Conservation (phyloP, 108 stramenopile genomes). For the Poteriospumella lacustris region DNA sequence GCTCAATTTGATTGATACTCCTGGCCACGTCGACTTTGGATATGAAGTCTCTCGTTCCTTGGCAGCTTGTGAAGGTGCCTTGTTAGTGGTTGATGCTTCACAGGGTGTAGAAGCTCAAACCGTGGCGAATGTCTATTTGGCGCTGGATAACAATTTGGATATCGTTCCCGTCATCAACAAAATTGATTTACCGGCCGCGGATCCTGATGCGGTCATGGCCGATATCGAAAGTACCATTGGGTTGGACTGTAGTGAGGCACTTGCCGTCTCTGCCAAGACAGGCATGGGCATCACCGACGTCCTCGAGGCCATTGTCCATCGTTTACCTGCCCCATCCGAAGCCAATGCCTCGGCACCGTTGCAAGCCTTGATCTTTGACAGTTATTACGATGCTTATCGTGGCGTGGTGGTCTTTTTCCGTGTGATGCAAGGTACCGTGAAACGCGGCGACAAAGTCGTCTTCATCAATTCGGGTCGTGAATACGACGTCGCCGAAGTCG, state of each 20-base stretch:
- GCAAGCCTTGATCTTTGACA: slow-evolving; percentile 86
- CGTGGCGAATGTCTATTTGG: slow-evolving; percentile 92
- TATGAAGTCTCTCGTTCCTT: slow-evolving; percentile 93
- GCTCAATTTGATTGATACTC: slow-evolving; percentile 73
- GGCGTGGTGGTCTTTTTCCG: slow-evolving; percentile 81
- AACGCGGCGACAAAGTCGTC: slow-evolving; percentile 37
- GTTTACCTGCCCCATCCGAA: background rate
- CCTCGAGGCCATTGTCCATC: slow-evolving; percentile 76
- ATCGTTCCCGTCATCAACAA: slow-evolving; percentile 97
- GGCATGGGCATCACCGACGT: slow-evolving; percentile 90
- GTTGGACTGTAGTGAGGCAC: slow-evolving; percentile 76
- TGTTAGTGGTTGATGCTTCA: slow-evolving; percentile 92
- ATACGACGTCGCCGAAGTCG: slow-evolving; percentile 87
- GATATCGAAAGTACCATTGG: slow-evolving; percentile 94
- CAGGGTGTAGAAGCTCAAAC: slow-evolving; percentile 99
- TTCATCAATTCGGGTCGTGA: background rate
- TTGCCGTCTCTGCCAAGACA: slow-evolving; percentile 76
- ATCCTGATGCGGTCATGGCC: slow-evolving; percentile 79
- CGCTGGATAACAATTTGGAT: slow-evolving; percentile 89
- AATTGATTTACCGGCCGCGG: slow-evolving; percentile 94
- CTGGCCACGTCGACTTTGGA: slow-evolving; percentile 90
- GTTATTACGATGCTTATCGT: slow-evolving; percentile 78
- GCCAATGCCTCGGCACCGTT: slow-evolving; percentile 41
- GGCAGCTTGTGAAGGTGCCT: slow-evolving; percentile 96
- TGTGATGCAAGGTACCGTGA: slow-evolving; percentile 80